A percentile compares a stretch with the other conserved stretches of the same genome.
These are phyloP conservation scores for Mediolabrus comicus DNA, from an alignment of 108 stramenopile genomes.

Conservation along the genomic window DNA sequence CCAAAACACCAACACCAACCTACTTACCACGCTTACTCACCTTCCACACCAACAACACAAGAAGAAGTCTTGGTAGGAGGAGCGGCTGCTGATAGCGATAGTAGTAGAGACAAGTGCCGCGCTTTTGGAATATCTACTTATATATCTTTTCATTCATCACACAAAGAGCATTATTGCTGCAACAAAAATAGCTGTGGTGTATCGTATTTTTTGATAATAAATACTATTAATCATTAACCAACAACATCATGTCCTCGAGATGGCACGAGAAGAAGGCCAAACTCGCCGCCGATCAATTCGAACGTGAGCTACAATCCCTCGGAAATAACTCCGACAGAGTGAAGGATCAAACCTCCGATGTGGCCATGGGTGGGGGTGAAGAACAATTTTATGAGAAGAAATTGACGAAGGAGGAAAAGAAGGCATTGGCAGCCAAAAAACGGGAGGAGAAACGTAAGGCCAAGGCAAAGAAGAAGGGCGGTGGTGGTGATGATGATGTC, in stretches of 20 bases:
- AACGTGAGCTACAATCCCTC: constrained; percentile 47
- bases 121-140: too few relatives aligned
- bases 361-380: constrained; percentile 86
- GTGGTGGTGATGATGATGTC: constrained; percentile 60
- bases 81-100: too few relatives aligned
- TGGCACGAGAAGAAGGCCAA: constrained; percentile 85
- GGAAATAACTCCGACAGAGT: constrained; percentile 21
- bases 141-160: too few relatives aligned
- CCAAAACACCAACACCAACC: too few relatives aligned
- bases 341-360: constrained; percentile 40
- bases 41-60: too few relatives aligned
- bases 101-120: too few relatives aligned
- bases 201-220: too few relatives aligned
- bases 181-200: too few relatives aligned
- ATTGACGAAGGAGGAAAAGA: constrained; percentile 86
- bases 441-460: constrained; percentile 71
- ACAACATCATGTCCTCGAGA: constrained; percentile 36
- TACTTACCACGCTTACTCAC: too few relatives aligned
- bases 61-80: too few relatives aligned
- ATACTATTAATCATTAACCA: neutral
- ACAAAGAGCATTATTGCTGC: too few relatives aligned
- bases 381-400: constrained; percentile 78
- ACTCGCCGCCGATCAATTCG: constrained; percentile 57
- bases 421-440: constrained; percentile 80
- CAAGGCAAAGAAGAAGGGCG: constrained; percentile 51